Evolutionary conservation across 2,329 filamentous ascomycete genomes (phyloP), one percentile per base, ranked within the genome.

Genomic region (Plectosphaerella sp.): DNA sequence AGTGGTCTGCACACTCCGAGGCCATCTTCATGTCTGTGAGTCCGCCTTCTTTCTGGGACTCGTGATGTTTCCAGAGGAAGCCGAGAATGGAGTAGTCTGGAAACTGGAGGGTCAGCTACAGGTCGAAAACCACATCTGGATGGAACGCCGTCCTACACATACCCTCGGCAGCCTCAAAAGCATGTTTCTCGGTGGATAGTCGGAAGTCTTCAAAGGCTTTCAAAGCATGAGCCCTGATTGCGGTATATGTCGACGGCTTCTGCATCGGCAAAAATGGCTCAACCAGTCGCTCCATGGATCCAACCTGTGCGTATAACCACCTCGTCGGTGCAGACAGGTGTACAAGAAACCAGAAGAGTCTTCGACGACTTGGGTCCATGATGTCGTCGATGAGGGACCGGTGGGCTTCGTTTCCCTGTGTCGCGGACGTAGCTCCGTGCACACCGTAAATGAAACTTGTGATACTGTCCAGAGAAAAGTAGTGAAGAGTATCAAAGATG

Each of bases 1-100:
- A 67, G 53, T 82, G 78, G 50, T 82, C 78, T 1, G 77, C 77
- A 12, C 68, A 72, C 60, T 82, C 78, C 0, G 76, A 77, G 1
- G 78, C 78, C 39, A 78, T 74, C 18, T 79, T 74, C 7, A 77
- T 57, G 33, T 73, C 71, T 10, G 67, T 63, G 4, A 77, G 58
- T 3, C 60, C 57, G 9, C 51, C 51, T 3, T 57, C 51, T 33
- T 62, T 66, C 3, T 61, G 57, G 6, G 59, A 52, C 18, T 62
- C 18, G 37, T 68, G 65, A 35, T 67, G 56, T 16, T 64, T 58
- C 63, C 68, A 72, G 4, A 78, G 63, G 8, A 64, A 63, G 1
- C 59, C 61, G 9, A 76, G 65, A 49, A 77, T 72, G 0, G 68
- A 63, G 9, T 58, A 22, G 9, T 64, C 59, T 25, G 28, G 28